These are phyloP conservation scores for Ophiostoma sp. DNA, from an alignment of 2,329 filamentous ascomycete genomes.

Conservation along the genomic window DNA sequence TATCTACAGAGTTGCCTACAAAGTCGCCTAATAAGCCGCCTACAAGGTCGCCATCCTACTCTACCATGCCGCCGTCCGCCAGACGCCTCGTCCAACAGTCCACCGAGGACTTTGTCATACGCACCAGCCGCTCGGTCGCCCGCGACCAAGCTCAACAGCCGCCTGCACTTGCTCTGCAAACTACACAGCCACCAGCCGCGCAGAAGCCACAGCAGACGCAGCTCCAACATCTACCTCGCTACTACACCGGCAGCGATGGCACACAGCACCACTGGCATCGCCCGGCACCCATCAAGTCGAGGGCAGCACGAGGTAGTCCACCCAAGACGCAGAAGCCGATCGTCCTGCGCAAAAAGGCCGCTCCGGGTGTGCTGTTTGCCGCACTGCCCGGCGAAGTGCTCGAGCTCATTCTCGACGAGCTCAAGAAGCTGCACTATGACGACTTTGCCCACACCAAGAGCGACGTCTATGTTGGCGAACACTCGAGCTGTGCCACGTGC, in stretches of 20 bases:
- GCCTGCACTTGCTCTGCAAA: too few species aligned
- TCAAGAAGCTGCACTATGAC: slow-evolving; percentile 48
- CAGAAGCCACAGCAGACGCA: not conserved
- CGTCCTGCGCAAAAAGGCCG: slow-evolving; percentile 15
- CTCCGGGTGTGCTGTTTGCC: slow-evolving; percentile 49
- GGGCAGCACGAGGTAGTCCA: not conserved
- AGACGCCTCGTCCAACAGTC: slow-evolving; percentile 23
- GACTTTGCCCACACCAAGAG: slow-evolving; percentile 28
- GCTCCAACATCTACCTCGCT: not conserved
- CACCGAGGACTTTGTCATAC: slow-evolving; percentile 29
- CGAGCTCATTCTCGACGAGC: slow-evolving; percentile 48
- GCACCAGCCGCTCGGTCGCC: slow-evolving; percentile 28
- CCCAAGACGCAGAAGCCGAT: not conserved
- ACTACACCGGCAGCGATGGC: not conserved
- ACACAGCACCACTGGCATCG: slow-evolving; percentile 17
- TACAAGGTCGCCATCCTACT: not conserved
- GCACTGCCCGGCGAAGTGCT: slow-evolving; percentile 55
- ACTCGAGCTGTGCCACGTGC: slow-evolving; percentile 54
- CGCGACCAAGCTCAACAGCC: slow-evolving; percentile 14
- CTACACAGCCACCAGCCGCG: not conserved
- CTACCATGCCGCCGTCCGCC: slow-evolving; percentile 2
- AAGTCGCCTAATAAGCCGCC: not conserved
- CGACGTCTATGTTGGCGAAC: slow-evolving; percentile 39
- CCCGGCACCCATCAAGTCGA: slow-evolving; percentile 30
- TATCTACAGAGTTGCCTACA: not conserved